Conservation (phyloP, 169 alveolate genomes). For the Eimeria praecox region DNA sequence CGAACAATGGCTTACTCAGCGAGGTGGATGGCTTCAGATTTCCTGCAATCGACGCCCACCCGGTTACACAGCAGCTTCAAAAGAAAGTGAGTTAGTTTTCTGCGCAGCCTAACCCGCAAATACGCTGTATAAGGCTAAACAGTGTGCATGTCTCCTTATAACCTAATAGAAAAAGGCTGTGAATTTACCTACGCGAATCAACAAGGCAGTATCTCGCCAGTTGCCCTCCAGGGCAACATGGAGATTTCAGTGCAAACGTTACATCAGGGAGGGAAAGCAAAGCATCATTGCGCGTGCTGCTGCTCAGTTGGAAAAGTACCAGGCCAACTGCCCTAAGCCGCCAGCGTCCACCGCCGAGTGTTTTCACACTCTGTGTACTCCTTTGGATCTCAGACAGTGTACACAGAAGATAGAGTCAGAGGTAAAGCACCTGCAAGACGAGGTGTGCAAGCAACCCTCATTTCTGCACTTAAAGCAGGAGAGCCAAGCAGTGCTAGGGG, state of each 20-base stretch:
- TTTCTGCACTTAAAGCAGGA: neutral
- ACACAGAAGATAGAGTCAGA: slow-evolving; percentile 23
- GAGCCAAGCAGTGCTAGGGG: neutral
- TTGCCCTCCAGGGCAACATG: neutral
- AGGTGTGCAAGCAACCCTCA: slow-evolving; percentile 18
- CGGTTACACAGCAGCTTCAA: slow-evolving; percentile 46
- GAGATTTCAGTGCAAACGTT: neutral
- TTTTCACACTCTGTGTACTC: slow-evolving; percentile 18
- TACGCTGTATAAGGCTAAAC: neutral
- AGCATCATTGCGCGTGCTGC: neutral
- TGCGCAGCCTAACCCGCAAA: neutral
- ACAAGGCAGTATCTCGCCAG: too few relatives aligned
- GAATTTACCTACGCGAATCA: too few relatives aligned
- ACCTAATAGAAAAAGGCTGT: neutral
- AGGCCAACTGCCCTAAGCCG: slow-evolving; percentile 68
- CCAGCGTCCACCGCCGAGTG: slow-evolving; percentile 56
- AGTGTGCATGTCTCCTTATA: neutral
- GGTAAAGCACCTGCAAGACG: slow-evolving; percentile 20
- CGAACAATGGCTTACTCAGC: neutral
- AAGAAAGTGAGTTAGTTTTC: neutral
- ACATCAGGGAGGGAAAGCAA: neutral
- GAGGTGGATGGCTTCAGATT: neutral
- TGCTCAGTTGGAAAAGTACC: slow-evolving; percentile 69
- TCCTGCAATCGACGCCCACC: slow-evolving; percentile 68
- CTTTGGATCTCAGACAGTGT: slow-evolving; percentile 31